Evolutionary conservation across 2,329 filamentous ascomycete species (phyloP).

Genomic region (Emericellopsis atlantica): DNA sequence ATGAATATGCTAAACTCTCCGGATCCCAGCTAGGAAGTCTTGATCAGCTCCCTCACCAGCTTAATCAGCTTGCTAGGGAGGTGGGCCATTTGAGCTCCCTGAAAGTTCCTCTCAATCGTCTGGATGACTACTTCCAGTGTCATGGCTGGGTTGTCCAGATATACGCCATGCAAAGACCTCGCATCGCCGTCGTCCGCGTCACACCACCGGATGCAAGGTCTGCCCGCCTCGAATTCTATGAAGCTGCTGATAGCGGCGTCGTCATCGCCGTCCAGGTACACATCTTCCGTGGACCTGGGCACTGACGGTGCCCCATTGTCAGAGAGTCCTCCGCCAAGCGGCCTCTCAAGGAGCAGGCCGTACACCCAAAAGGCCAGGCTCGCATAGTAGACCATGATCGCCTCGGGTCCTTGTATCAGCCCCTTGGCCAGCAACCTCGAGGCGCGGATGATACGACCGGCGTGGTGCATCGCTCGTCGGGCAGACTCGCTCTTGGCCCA

Average conservation of each 20-base stretch:
- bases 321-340: not conserved
- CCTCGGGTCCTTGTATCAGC: slow-evolving; percentile 9
- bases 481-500: slow-evolving; percentile 22
- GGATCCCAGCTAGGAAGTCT: not conserved
- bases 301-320: not conserved
- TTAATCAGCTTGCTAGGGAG: slow-evolving; percentile 5
- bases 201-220: no score
- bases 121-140: slow-evolving; percentile 1
- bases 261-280: not conserved
- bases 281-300: not conserved
- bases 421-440: slow-evolving; percentile 7
- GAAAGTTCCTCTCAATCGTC: slow-evolving; percentile 2
- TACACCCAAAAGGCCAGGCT: slow-evolving; percentile 14
- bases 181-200: no score
- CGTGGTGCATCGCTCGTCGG: slow-evolving; percentile 15
- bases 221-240: not conserved
- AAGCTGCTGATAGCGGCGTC: slow-evolving; percentile 1
- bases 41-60: slow-evolving; percentile 4
- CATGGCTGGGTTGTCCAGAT: not conserved
- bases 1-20: no score
- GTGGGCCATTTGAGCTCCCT: slow-evolving; percentile 1
- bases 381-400: slow-evolving; percentile 14
- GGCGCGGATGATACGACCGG: slow-evolving; percentile 12
- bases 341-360: not conserved
- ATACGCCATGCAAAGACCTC: no score